phyloP scores from a whole-genome alignment of 805 yeast species.

The Limtongia smithiae region DNA sequence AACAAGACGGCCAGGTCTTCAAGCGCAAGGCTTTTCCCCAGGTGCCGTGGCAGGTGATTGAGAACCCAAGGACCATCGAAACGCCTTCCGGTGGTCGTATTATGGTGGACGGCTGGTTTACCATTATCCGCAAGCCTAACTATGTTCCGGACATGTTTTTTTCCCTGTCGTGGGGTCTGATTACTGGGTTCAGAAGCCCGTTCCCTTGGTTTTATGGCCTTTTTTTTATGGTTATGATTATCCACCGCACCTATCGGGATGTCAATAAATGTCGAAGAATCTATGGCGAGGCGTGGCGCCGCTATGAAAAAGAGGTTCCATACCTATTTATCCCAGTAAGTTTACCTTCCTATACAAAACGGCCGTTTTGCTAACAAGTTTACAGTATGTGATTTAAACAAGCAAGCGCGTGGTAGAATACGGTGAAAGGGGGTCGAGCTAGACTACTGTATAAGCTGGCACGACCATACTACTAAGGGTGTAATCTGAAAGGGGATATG shows the following conservation, averaged over 20 bases:
- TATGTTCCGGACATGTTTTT: conserved; percentile 93
- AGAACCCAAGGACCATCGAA: conserved; percentile 77
- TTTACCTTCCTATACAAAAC: no score
- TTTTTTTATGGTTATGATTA: conserved; percentile 80
- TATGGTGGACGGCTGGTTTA: conserved; percentile 92
- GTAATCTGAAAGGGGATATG: no score
- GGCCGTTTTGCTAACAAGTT: no score
- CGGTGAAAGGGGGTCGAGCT: no score
- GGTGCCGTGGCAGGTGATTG: conserved; percentile 76
- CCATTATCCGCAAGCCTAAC: conserved; percentile 87
- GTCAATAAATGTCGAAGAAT: conserved; percentile 75
- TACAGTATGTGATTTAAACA: no score
- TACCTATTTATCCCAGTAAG: conserved; percentile 75
- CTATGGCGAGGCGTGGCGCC: conserved; percentile 93
- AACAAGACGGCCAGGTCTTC: conserved; percentile 68
- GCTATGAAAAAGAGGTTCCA: conserved; percentile 82
- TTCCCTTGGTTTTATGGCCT: conserved; percentile 96
- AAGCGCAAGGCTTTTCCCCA: conserved; percentile 90
- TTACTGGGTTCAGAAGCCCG: conserved; percentile 82
- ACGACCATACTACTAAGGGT: no score
- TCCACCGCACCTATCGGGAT: conserved; percentile 89
- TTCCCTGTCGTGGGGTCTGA: conserved; percentile 85
- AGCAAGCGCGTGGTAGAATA: no score
- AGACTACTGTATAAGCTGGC: no score
- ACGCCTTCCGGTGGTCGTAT: conserved; percentile 81